Conservation (phyloP, 176 grass and related monocot species). For the Oryza officinalis region DNA sequence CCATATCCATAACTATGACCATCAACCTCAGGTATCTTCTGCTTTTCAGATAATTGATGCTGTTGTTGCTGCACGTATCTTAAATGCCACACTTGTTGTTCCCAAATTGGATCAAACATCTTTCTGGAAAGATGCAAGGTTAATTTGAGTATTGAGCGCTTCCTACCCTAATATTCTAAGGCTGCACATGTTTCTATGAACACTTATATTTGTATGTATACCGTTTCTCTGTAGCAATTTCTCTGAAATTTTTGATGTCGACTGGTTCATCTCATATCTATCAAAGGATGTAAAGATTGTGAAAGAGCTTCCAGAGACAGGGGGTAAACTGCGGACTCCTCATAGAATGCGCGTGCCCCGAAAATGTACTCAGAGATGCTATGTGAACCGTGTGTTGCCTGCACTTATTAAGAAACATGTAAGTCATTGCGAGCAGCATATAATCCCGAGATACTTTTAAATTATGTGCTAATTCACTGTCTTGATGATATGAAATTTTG, state of each 20-base stretch:
- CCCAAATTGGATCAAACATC: constrained; percentile 88
- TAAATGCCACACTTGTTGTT: constrained; percentile 89
- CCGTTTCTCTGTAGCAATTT: constrained; percentile 75
- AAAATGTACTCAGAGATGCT: constrained; percentile 85
- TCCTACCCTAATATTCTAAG: constrained; percentile 27
- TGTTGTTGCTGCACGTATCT: constrained; percentile 85
- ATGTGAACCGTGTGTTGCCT: constrained; percentile 89
- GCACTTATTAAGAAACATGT: constrained; percentile 91
- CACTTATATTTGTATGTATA: constrained; percentile 41
- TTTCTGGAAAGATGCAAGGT: constrained; percentile 99
- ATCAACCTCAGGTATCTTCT: constrained; percentile 7
- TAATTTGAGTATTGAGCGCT: constrained; percentile 12
- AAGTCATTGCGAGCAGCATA: constrained; percentile 45
- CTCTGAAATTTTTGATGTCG: constrained; percentile 72
- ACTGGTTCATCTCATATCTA: constrained; percentile 82
- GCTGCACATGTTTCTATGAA: constrained; percentile 15
- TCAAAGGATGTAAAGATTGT: constrained; percentile 89
- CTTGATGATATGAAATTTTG: neutral
- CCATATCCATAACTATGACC: constrained; percentile 18
- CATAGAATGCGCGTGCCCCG: constrained; percentile 90
- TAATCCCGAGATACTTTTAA: constrained; percentile 28
- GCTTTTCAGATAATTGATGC: constrained; percentile 96
- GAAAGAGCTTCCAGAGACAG: constrained; percentile 72
- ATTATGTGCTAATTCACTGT: constrained; percentile 5
- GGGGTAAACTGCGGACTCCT: constrained; percentile 58